Percentiles rank a stretch among this genome's conserved stretches.
These are phyloP conservation scores for Akanthomyces uredinophilus DNA, from an alignment of 2,329 filamentous ascomycete genomes.

Conservation along the genomic window DNA sequence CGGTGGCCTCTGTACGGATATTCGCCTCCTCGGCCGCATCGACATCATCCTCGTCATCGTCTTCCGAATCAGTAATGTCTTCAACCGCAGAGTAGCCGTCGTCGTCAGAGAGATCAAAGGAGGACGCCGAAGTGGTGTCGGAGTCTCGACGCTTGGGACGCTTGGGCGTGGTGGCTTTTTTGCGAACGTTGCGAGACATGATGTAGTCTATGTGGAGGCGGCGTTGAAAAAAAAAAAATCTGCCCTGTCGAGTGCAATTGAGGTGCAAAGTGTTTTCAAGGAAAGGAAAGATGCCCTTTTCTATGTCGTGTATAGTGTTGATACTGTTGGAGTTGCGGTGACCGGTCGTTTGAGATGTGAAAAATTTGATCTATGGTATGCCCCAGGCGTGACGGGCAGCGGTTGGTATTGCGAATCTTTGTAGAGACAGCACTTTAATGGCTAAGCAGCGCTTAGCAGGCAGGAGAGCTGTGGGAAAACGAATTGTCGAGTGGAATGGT, in stretches of 20 bases:
- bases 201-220: constrained; percentile 20
- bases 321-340: not conserved
- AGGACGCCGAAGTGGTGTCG: constrained; percentile 47
- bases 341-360: not conserved
- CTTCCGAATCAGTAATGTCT: constrained; percentile 69
- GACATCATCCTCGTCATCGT: constrained; percentile 75
- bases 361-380: constrained; percentile 4
- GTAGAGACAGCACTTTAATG: constrained; percentile 4
- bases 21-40: constrained; percentile 73
- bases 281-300: not conserved
- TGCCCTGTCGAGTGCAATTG: not conserved
- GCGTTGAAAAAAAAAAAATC: constrained; percentile 10
- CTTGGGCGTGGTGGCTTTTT: constrained; percentile 43
- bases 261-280: not conserved
- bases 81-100: constrained; percentile 72
- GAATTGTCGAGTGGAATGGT: constrained; percentile 54
- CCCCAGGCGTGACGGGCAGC: constrained; percentile 10
- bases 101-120: constrained; percentile 58
- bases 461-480: constrained; percentile 53
- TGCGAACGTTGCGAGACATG: constrained; percentile 51
- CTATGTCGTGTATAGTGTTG: not conserved
- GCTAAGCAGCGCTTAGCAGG: constrained; percentile 5
- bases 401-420: not conserved
- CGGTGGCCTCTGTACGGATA: constrained; percentile 50
- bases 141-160: constrained; percentile 44